Percentiles rank a stretch among this genome's conserved stretches.
Evolutionary conservation across 2,329 filamentous ascomycete genomes (phyloP).

Genomic region (Trichoderma hamatum): DNA sequence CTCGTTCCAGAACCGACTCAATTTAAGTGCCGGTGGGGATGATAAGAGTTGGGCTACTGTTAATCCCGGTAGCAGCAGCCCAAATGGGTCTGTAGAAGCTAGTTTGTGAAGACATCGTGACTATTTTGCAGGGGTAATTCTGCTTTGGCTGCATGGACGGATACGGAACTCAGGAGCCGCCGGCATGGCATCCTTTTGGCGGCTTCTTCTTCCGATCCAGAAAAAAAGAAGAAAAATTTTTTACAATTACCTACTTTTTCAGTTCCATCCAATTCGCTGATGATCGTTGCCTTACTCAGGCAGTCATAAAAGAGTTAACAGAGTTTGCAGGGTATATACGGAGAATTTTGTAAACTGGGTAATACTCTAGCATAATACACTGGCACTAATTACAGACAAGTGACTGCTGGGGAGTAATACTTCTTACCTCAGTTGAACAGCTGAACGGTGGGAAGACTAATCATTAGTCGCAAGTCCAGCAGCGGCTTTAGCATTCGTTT

Average conservation of each 20-base stretch:
- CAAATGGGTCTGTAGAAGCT: slow-evolving; percentile 14
- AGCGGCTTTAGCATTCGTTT: neutral
- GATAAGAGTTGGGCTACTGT: slow-evolving; percentile 15
- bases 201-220: neutral
- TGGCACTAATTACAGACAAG: neutral
- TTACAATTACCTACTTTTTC: neutral
- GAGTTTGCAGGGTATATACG: slow-evolving; percentile 12
- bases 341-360: neutral
- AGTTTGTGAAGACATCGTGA: slow-evolving; percentile 26
- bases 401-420: neutral
- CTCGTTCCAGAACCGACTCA: slow-evolving; percentile 26
- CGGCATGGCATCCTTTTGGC: neutral
- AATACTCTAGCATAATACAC: no score
- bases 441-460: neutral
- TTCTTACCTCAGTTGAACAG: neutral
- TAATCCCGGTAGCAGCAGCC: slow-evolving; percentile 22
- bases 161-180: neutral
- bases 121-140: slow-evolving; percentile 19
- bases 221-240: neutral
- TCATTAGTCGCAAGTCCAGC: neutral
- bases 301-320: neutral
- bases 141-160: slow-evolving; percentile 6
- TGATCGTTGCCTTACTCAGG: neutral
- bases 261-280: neutral
- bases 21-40: slow-evolving; percentile 18